A percentile compares a stretch with the other conserved stretches of the same genome.
Conservation (phyloP, 192 early-diverging fungal species). For the Dissophora ornata region DNA sequence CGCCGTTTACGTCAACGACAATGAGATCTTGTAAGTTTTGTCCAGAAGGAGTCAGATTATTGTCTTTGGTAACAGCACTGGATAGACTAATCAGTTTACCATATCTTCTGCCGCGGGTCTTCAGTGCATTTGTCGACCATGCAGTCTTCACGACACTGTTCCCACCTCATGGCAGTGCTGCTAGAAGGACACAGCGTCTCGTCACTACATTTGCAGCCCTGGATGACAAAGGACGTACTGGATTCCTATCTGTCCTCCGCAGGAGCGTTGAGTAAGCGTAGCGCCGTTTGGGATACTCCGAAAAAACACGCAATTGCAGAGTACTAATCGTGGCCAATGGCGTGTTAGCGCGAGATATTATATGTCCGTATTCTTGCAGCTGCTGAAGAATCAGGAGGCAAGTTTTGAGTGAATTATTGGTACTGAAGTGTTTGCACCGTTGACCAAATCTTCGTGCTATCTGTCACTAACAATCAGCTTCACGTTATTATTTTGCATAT, state of each 20-base stretch:
- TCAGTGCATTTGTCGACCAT: constrained; percentile 71
- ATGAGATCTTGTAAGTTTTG: constrained; percentile 78
- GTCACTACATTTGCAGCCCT: constrained; percentile 73
- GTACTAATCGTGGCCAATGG: no score
- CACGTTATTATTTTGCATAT: no score
- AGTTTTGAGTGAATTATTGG: neutral
- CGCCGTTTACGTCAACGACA: constrained; percentile 87
- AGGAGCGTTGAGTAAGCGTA: constrained; percentile 70
- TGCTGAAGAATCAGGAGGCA: constrained; percentile 74
- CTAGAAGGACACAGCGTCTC: constrained; percentile 71
- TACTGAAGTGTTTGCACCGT: neutral
- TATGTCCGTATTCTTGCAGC: constrained; percentile 68
- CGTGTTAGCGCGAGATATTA: constrained; percentile 62
- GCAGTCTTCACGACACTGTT: constrained; percentile 72
- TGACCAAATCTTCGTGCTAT: no score
- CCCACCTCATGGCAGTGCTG: constrained; percentile 65
- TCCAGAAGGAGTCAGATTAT: no score
- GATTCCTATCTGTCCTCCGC: constrained; percentile 80
- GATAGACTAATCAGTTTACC: no score
- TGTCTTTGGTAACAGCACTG: neutral
- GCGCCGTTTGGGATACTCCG: neutral
- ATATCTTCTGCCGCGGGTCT: no score
- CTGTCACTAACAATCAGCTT: no score
- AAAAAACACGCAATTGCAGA: no score
- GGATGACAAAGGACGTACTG: constrained; percentile 74